Conservation (phyloP, 176 grass and related monocot species). For the Alopecurus myosuroides region DNA sequence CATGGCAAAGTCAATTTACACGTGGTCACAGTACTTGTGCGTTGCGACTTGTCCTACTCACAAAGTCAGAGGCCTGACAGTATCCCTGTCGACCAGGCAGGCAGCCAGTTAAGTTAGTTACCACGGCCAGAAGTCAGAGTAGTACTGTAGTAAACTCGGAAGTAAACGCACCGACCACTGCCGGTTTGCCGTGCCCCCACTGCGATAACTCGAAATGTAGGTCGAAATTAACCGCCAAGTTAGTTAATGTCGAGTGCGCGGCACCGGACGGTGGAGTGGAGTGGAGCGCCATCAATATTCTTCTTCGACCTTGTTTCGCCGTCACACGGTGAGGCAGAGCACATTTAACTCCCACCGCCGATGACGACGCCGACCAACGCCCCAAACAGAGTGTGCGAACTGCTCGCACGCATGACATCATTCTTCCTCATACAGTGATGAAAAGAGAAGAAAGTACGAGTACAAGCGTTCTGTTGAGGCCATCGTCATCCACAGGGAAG, state of each 20-base stretch:
- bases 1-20: neutral
- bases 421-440: neutral
- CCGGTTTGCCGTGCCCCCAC: neutral
- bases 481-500: neutral
- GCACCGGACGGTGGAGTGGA: neutral
- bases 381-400: neutral
- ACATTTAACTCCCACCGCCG: constrained; percentile 17
- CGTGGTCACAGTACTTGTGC: neutral
- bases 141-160: neutral
- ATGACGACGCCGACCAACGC: constrained; percentile 17
- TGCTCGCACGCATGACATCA: neutral
- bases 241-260: constrained; percentile 9
- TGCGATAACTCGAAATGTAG: neutral
- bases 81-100: neutral
- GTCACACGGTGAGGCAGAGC: constrained; percentile 38
- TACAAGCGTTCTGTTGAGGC: no score
- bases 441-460: neutral
- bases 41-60: neutral
- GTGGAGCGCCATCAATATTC: constrained; percentile 21
- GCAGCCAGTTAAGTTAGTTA: neutral
- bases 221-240: neutral
- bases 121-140: neutral
- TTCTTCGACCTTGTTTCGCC: constrained; percentile 4
- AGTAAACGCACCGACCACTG: neutral
- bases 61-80: neutral